These are phyloP conservation scores for Fusarium nodosum DNA, from an alignment of 2,329 filamentous ascomycete species.

Conservation along the genomic window DNA sequence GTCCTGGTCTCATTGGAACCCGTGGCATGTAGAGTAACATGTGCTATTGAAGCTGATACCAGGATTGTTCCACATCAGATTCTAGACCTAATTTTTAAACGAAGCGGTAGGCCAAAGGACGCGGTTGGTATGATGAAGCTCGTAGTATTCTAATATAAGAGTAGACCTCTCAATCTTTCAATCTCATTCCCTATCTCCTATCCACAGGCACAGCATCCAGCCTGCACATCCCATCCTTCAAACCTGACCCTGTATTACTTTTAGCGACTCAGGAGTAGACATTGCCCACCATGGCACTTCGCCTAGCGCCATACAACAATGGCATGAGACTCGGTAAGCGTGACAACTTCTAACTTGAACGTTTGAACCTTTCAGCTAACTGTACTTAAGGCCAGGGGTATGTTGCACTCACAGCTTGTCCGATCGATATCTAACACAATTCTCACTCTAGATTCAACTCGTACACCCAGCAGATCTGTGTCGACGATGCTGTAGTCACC, in stretches of 20 bases:
- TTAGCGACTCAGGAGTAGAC: not conserved
- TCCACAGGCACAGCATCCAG: not conserved
- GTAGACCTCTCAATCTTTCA: not conserved
- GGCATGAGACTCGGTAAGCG: constrained; percentile 10
- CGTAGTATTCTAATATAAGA: not conserved
- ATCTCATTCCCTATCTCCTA: not conserved
- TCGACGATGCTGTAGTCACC: constrained; percentile 1
- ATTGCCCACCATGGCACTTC: not conserved
- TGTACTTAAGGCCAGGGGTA: not conserved
- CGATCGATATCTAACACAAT: not conserved
- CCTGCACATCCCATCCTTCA: not conserved
- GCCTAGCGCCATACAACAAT: constrained; percentile 8
- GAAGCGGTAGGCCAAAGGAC: not conserved
- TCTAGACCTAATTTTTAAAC: not conserved
- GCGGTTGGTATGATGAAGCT: not conserved
- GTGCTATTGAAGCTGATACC: too few species aligned
- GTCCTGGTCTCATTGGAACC: not conserved
- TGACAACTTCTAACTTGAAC: not conserved
- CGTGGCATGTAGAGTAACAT: too few species aligned
- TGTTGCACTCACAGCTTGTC: accelerated
- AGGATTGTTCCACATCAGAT: not conserved
- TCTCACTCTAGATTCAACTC: not conserved
- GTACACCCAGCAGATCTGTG: constrained; percentile 2
- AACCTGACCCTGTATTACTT: not conserved
- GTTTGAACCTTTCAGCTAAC: not conserved